These are phyloP conservation scores for Xylariaceae sp. DNA, from an alignment of 2,329 filamentous ascomycete species.

Conservation along the genomic window DNA sequence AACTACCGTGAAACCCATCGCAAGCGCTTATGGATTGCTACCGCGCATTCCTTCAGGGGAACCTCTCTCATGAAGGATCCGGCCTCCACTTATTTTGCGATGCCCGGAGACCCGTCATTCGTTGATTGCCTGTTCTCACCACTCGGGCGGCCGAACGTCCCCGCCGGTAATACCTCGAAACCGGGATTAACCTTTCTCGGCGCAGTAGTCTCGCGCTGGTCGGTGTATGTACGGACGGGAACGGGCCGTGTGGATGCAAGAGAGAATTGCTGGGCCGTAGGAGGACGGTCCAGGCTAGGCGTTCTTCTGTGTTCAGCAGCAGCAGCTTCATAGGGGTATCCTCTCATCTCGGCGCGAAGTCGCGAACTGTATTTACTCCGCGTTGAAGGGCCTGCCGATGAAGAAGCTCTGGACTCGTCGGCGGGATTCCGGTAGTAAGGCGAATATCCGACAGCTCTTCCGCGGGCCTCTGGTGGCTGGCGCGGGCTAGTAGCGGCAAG, in stretches of 20 bases:
- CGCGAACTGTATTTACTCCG: conserved; percentile 19
- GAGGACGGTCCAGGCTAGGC: neutral
- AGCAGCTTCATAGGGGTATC: conserved; percentile 5
- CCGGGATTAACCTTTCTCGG: conserved; percentile 29
- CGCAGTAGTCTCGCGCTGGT: conserved; percentile 14
- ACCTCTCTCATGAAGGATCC: neutral
- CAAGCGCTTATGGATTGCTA: neutral
- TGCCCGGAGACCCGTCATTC: conserved; percentile 4
- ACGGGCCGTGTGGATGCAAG: conserved; percentile 20
- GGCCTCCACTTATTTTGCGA: neutral
- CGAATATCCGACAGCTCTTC: conserved; percentile 9
- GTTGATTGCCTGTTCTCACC: conserved; percentile 13
- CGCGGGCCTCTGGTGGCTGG: conserved; percentile 18
- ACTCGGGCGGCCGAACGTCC: conserved; percentile 25
- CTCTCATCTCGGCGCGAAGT: conserved; percentile 18
- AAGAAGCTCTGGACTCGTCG: conserved; percentile 18
- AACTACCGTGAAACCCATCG: neutral
- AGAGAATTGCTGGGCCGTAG: conserved; percentile 8
- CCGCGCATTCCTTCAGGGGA: neutral
- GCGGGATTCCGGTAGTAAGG: conserved; percentile 17
- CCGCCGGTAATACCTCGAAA: conserved; percentile 31
- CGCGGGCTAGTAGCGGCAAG: conserved; percentile 9
- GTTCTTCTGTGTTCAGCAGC: neutral
- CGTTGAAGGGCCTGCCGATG: conserved; percentile 3
- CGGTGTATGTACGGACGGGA: conserved; percentile 27